A percentile compares a stretch with the other conserved stretches of the same genome.
Evolutionary conservation across 768 basidiomycete genomes (phyloP).

Genomic region (Rhizopogon salebrosus): DNA sequence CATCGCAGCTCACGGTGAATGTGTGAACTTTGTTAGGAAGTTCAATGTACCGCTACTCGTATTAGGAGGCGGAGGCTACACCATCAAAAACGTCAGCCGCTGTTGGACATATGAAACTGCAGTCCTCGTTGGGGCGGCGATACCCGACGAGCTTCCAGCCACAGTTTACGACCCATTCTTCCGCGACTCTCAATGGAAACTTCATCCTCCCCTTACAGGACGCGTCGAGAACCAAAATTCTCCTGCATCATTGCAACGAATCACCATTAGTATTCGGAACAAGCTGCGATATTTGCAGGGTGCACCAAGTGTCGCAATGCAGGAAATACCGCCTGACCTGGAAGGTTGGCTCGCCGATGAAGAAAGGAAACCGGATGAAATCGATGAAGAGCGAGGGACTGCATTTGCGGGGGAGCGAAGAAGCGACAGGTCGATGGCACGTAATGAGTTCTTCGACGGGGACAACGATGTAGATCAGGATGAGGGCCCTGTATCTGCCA

Average conservation of each 20-base stretch:
- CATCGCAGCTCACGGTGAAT: constrained; percentile 97
- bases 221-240: constrained; percentile 94
- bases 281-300: constrained; percentile 91
- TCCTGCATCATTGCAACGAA: constrained; percentile 74
- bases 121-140: constrained; percentile 75
- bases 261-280: constrained; percentile 79
- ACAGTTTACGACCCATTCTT: constrained; percentile 95
- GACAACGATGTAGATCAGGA: constrained; percentile 62
- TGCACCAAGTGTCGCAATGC: constrained; percentile 95
- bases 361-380: constrained; percentile 61
- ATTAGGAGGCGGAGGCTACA: constrained; percentile 94
- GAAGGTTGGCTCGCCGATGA: constrained; percentile 73
- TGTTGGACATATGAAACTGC: constrained; percentile 99
- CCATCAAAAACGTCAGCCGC: constrained; percentile 94
- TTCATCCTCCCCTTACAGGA: constrained; percentile 88
- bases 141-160: constrained; percentile 82
- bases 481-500: constrained; percentile 27
- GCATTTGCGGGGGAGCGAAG: constrained; percentile 49
- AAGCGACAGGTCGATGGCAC: constrained; percentile 43
- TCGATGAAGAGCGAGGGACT: constrained; percentile 61
- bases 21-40: constrained; percentile 92
- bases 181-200: constrained; percentile 83
- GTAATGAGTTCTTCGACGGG: constrained; percentile 72
- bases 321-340: constrained; percentile 92
- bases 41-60: constrained; percentile 90